phyloP scores from a whole-genome alignment of 352 stramenopile species.

The Globisporangium echinulatum region DNA sequence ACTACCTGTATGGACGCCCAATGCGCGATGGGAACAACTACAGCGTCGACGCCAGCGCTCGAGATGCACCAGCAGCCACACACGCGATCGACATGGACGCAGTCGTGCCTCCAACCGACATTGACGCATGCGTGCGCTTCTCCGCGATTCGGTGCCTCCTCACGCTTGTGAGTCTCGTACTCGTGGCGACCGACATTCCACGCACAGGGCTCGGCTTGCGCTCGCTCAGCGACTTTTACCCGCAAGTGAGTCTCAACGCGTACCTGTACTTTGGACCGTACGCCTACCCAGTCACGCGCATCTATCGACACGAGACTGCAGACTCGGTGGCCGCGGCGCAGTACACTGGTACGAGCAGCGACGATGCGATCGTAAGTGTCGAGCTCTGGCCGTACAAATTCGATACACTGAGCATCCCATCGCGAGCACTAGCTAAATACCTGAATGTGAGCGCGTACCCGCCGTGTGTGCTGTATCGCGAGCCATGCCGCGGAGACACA shows the following conservation, averaged over 20 bases:
- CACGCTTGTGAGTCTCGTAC: constrained; percentile 20
- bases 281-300: constrained; percentile 28
- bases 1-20: too few species aligned
- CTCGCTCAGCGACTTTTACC: constrained; percentile 5
- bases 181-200: constrained; percentile 40
- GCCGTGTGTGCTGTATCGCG: constrained; percentile 1
- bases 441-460: constrained; percentile 8
- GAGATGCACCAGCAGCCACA: too few species aligned
- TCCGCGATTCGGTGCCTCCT: constrained; percentile 21
- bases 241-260: constrained; percentile 20
- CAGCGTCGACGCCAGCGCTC: too few species aligned
- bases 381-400: constrained; percentile 28
- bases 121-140: constrained; percentile 14
- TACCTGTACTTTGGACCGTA: constrained; percentile 40
- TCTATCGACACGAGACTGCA: constrained; percentile 8
- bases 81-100: too few species aligned
- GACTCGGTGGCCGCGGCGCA: constrained; percentile 5
- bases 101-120: too few species aligned
- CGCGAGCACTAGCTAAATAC: constrained; percentile 2
- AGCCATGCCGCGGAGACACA: background rate
- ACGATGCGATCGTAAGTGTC: background rate
- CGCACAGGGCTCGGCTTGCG: constrained; percentile 30
- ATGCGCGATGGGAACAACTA: too few species aligned
- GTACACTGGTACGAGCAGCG: constrained; percentile 3
- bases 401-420: constrained; percentile 25